These are phyloP conservation scores for Arxiozyma slooffiae DNA, from an alignment of 1,139 yeast species.

Conservation along the genomic window DNA sequence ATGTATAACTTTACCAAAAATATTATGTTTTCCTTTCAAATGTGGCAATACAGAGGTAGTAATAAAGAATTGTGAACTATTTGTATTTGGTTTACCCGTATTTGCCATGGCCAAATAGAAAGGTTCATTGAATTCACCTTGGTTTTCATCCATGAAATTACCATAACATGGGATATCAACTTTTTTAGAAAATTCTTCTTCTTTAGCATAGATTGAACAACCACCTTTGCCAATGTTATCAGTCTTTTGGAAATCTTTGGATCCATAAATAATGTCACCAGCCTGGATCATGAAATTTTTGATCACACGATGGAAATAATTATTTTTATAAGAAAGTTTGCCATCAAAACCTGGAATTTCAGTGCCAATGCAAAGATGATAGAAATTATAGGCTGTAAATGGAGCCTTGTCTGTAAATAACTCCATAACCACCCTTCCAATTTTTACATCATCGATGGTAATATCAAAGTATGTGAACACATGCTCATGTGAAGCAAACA, in stretches of 20 bases:
- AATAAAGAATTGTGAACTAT: constrained; percentile 72
- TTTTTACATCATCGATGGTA: constrained; percentile 35
- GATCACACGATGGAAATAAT: constrained; percentile 56
- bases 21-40: constrained; percentile 62
- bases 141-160: constrained; percentile 55
- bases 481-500: not conserved
- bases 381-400: constrained; percentile 45
- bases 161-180: constrained; percentile 23
- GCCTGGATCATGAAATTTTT: constrained; percentile 76
- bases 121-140: constrained; percentile 36
- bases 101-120: constrained; percentile 70
- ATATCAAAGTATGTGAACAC: constrained; percentile 49
- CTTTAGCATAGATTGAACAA: constrained; percentile 36
- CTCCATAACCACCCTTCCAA: constrained; percentile 62
- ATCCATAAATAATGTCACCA: constrained; percentile 48
- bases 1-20: constrained; percentile 54
- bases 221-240: constrained; percentile 47
- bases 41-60: constrained; percentile 66
- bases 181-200: constrained; percentile 14
- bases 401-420: constrained; percentile 48
- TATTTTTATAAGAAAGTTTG: constrained; percentile 35
- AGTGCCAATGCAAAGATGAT: constrained; percentile 37
- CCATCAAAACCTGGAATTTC: constrained; percentile 24
- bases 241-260: constrained; percentile 27
- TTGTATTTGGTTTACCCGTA: constrained; percentile 44